Conservation (phyloP, 805 yeast species). For the Nakazawaea ernobii region DNA sequence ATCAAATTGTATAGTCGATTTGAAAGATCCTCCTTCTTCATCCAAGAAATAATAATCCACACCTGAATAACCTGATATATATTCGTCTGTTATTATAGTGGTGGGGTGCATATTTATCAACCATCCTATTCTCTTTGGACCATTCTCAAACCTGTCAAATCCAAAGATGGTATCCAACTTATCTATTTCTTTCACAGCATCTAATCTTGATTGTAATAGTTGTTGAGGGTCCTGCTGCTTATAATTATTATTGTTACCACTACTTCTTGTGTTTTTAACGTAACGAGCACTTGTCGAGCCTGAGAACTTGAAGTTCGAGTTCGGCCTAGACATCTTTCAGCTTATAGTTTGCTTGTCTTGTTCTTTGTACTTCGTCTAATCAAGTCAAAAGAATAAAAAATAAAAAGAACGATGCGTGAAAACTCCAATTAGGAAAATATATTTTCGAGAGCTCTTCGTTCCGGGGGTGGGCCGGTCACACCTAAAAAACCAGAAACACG, state of each 20-base stretch:
- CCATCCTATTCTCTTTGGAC: constrained; percentile 82
- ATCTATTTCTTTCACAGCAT: constrained; percentile 56
- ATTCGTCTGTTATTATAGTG: constrained; percentile 52
- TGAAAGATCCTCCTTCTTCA: constrained; percentile 95
- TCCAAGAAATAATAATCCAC: constrained; percentile 93
- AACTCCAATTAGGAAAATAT: not conserved
- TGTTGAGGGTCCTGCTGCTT: constrained; percentile 10
- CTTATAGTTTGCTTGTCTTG: not conserved
- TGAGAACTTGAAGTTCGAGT: constrained; percentile 22
- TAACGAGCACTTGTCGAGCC: constrained; percentile 50
- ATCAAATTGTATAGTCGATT: constrained; percentile 73
- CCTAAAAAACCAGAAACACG: not conserved
- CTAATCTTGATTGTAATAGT: constrained; percentile 35
- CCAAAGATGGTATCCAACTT: constrained; percentile 81
- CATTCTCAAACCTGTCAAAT: constrained; percentile 69
- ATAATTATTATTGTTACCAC: not conserved
- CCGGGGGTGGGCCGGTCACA: not conserved
- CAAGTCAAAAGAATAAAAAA: not conserved
- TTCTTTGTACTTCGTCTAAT: too few species aligned
- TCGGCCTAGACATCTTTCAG: not conserved
- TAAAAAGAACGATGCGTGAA: not conserved
- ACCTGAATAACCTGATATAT: constrained; percentile 69
- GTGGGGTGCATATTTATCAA: constrained; percentile 91
- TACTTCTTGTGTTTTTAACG: constrained; percentile 31
- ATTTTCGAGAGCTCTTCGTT: not conserved